Base-by-base conservation (phyloP, 805 yeast species). In the Candida adriatica region DNA sequence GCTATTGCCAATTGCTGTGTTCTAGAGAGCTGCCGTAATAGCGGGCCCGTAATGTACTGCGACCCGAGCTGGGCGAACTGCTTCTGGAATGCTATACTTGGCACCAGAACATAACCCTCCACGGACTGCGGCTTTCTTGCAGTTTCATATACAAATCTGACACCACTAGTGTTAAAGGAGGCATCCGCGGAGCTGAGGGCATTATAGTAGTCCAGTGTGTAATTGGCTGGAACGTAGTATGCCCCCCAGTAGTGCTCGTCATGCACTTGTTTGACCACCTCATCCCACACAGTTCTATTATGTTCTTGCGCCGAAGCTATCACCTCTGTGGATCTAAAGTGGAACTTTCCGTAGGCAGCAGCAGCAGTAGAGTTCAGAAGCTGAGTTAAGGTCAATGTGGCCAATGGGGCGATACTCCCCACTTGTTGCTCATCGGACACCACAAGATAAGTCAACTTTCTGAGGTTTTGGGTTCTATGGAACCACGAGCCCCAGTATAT, bases 231-330 rank as follows among this genome's bases (percentile, higher is more conserved):
- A 17, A 79, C 68, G 38, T 71, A 70, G 21, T 75, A 56, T 1
- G 75, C 69, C 6, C 64, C 69, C 85, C 85, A 79, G 43, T 66
- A 75, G 6, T 63, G 42, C 48, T 75, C 73, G 34, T 65, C 68
- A 40, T 68, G 72, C 5, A 79, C 64, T 27, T 58, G 55, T 13
- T 62, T 37, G 14, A 46, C 25, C 13, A 74, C 49, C 40, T 68
- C 68, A 10, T 61, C 61, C 28, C 32, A 38, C 4, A 30, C 27
- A 2, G 49, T 31, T 10, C 42, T 28, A 16, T 34, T 33, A 26
- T 35, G 24, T 13, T 32, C 18, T 2, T 9, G 17, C 15, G 50
- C 41, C 4, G 8, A 11, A 2, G 18, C 29, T 16, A 32, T 29
- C 2, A 18, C 15, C 15, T 36, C 36, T 8, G 16, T n/a, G 7